Evolutionary conservation across 768 basidiomycete species (phyloP), one percentile per base, ranked within the genome.

Genomic region (Termitomyces sp.): DNA sequence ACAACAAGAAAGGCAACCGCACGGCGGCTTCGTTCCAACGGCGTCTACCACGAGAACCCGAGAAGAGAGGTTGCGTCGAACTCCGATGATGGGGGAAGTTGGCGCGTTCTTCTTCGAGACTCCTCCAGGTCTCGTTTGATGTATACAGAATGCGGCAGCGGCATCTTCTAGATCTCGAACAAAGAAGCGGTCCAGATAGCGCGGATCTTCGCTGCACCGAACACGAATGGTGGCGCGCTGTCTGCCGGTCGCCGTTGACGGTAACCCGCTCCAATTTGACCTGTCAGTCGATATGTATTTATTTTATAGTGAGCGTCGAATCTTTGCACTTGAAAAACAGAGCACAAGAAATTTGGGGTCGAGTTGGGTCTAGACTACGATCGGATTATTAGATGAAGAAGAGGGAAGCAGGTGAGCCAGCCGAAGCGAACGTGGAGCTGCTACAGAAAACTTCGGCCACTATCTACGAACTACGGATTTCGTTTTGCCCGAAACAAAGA

Each of bases 51-150:
- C n/a, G 41, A 51, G 55, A 51, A 35, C 21, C n/a, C n/a, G n/a
- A n/a, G n/a, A n/a, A n/a, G n/a, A n/a, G n/a, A n/a, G n/a, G n/a
- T 27, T 28, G n/a, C 5, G 11, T 35, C 40, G 39, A 27, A 11
- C 39, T 56, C 55, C 47, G 49, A 51, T 56, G 55, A 56, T 56
- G 55, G 42, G 25, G 54, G 55, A 56, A 51, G 21, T 44, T 32
- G 10, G 16, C 3, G 34, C 9, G n/a, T 27, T 51, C 37, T 52
- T 40, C n/a, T 19, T n/a, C 25, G 11, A 23, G 43, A 55, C n/a
- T n/a, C n/a, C 34, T 30, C 43, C 19, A 35, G 32, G 16, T 30
- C 8, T 3, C 14, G 2, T 43, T 51, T 37, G 21, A 32, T 43
- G 34, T 28, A 28, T n/a, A 7, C 8, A 40, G 54, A 40, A 45